Evolutionary conservation across 192 early-diverging fungal species (phyloP), one percentile per base, ranked within the genome.

Genomic region (Kickxella alabastrina): DNA sequence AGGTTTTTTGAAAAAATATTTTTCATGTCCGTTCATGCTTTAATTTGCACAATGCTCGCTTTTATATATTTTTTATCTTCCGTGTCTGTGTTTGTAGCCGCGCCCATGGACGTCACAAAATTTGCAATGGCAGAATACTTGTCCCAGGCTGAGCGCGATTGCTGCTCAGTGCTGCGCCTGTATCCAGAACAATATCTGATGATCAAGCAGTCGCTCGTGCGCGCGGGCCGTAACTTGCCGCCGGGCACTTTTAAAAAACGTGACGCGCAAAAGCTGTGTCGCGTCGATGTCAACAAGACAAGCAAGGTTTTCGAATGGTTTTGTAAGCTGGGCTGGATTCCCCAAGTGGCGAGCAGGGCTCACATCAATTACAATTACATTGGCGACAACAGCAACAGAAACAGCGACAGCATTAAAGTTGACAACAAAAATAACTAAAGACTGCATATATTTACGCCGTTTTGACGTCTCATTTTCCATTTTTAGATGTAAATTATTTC

Each of bases 241-340:
- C 36, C 57, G 0, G 62, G 62, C 17, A 62, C 62, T 1, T 73
- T 73, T 36, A 73, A 73, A 58, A 97, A 97, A 63, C 83, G 87
- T 43, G 92, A 92, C 59, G 93, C 93, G 8, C 90, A 97, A 69
- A 88, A 86, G 61, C 78, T 92, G 51, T 91, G 85, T 49, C 79
- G 87, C 24, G 85, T 97, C 12, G 93, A 97, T 67, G 91, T 97
- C 54, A 97, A 97, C 76, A 97, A 97, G 71, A 84, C 85, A 27
- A 85, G 83, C 63, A 81, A 87, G 51, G 75, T 95, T 3, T 93
- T 87, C 77, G 90, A 91, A 45, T 89, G 88, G 80, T 97, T 94
- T 75, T 85, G 82, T 15, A 79, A 84, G 52, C 72, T 92, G 14
- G 90, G 87, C 35, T 97, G 93, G 93, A 80, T 97, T 7, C 73